A percentile compares a stretch with the other conserved stretches of the same genome.
These are phyloP conservation scores for Diphasiastrum complanatum DNA, from an alignment of 83 land plant species.

Conservation along the genomic window DNA sequence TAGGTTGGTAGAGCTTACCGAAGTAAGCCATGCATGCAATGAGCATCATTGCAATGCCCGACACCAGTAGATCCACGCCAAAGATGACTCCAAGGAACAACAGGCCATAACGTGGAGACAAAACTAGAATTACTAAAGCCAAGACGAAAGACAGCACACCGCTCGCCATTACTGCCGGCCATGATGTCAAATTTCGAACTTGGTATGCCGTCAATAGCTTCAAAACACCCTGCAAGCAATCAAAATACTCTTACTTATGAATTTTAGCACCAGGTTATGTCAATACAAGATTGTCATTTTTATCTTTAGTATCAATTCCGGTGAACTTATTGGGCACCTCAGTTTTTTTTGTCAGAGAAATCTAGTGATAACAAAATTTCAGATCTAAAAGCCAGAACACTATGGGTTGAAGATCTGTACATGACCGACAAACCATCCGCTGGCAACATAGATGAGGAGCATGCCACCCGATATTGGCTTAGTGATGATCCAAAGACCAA, in stretches of 20 bases:
- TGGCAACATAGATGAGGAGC: conserved; percentile 1
- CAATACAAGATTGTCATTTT: background rate
- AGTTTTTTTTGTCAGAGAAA: background rate
- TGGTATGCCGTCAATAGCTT: conserved; percentile 31
- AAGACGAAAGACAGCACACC: conserved; percentile 25
- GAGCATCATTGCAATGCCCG: conserved; percentile 21
- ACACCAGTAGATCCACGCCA: conserved; percentile 23
- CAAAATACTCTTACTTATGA: no score
- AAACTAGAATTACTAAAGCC: conserved; percentile 21
- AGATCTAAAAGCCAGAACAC: background rate
- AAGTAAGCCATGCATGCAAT: conserved; percentile 30
- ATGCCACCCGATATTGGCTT: background rate
- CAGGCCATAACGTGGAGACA: conserved; percentile 15
- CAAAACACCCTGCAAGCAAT: conserved; percentile 27
- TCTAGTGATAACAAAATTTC: background rate
- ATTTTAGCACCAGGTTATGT: no score
- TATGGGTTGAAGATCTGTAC: conserved; percentile 4
- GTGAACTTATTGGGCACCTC: background rate
- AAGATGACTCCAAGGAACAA: conserved; percentile 27
- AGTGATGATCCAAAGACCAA: background rate
- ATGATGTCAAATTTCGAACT: conserved; percentile 26
- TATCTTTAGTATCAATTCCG: background rate
- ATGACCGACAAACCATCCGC: conserved; percentile 8
- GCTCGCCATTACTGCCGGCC: conserved; percentile 32
- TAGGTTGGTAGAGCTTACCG: no score